A percentile compares a stretch with the other conserved stretches of the same genome.
Conservation (phyloP, 768 basidiomycete genomes). For the Mycena chlorophos region DNA sequence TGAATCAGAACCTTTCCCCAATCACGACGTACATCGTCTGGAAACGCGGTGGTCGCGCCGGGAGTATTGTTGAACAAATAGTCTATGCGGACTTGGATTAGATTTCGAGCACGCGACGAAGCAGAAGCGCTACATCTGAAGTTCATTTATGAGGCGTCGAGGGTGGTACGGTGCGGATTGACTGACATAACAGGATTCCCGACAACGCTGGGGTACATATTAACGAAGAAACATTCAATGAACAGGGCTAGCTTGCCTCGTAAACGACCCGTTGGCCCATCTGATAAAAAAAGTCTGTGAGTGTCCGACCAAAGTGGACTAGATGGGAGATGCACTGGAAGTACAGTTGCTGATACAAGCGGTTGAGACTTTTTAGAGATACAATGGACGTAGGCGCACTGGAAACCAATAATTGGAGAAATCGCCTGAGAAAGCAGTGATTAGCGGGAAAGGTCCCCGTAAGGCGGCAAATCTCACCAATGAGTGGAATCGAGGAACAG, state of each 20-base stretch:
- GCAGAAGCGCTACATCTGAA: neutral
- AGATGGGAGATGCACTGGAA: conserved; percentile 16
- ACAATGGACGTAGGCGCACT: neutral
- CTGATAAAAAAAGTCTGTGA: neutral
- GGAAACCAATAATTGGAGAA: conserved; percentile 24
- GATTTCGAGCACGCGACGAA: neutral
- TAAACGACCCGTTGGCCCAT: conserved; percentile 22
- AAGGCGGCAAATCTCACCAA: no score
- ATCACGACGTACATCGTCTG: conserved; percentile 17
- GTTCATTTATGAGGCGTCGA: neutral
- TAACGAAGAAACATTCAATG: neutral
- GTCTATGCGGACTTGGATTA: neutral
- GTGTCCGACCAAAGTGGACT: neutral
- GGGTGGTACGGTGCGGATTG: neutral
- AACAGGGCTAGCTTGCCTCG: conserved; percentile 9
- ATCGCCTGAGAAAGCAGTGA: no score
- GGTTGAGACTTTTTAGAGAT: neutral
- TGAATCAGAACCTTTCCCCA: neutral
- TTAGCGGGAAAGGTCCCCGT: no score
- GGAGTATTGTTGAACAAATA: conserved; percentile 23
- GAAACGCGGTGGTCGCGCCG: conserved; percentile 19
- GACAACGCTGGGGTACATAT: conserved; percentile 9
- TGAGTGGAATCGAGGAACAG: conserved; percentile 22
- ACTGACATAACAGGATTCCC: conserved; percentile 21
- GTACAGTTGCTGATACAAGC: conserved; percentile 13